Evolutionary conservation across 2,329 filamentous ascomycete species (phyloP), one percentile per base, ranked within the genome.

Genomic region (Lasiodiplodia sp.): DNA sequence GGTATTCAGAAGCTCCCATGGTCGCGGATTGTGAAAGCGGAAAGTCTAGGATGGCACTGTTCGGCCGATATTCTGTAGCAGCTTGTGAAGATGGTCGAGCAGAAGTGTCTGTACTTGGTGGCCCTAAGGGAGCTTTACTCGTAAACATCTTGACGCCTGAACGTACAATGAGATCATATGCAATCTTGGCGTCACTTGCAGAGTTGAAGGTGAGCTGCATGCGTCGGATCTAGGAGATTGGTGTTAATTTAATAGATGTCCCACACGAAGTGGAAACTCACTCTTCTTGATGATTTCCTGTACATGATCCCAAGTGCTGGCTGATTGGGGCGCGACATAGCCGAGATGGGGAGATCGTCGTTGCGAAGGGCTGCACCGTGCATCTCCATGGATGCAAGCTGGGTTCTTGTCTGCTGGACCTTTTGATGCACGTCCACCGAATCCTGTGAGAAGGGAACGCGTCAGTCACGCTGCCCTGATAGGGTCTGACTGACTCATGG

Each of bases 301-400:
- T 81, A 83, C 65, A 81, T 75, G 16, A 84, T 71, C 12, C 81
- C 83, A 2, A 85, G 71, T 3, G 79, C 70, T 4, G 78, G 74
- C 25, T 75, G 76, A 21, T 44, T 44, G 14, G 40, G 44, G 60
- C 79, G 80, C 11, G 78, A 75, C 38, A 84, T 78, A 40, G 78
- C 82, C 55, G 80, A 82, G n/a, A 84, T 79, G 5, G 82, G 81
- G 2, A 84, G 74, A 65, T 82, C 78, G 11, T 84, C 81, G 23
- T 74, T 72, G 23, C 73, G 74, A 44, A 78, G 71, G 28, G 76
- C 70, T 73, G 18, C 71, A 72, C 37, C 76, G 69, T 18, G 73
- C 68, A 18, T 21, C 11, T 47, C 16, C 69, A 74, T 73, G 7
- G 67, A 71, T 18, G 70, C 69, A 10, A 74, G 71, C 10, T 75